phyloP scores from a whole-genome alignment of 805 yeast genomes.

The Candida germanica region DNA sequence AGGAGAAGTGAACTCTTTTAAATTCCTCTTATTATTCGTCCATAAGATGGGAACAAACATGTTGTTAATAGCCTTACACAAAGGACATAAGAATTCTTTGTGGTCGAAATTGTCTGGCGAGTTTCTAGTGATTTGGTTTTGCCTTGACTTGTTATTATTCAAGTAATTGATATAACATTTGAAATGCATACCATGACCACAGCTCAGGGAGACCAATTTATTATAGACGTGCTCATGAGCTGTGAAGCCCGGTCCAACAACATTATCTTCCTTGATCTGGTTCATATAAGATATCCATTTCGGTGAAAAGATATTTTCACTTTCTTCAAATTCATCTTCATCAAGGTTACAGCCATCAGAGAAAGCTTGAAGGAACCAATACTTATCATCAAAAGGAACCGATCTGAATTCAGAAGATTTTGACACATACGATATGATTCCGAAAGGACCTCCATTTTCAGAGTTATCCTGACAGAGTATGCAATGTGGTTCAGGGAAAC shows the following conservation, averaged over 20 bases:
- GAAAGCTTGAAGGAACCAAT: slow-evolving; percentile 66
- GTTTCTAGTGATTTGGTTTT: slow-evolving; percentile 75
- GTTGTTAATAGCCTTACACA: slow-evolving; percentile 85
- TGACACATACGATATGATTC: slow-evolving; percentile 63
- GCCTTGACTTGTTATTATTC: slow-evolving; percentile 51
- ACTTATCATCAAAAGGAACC: slow-evolving; percentile 59
- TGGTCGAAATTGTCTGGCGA: slow-evolving; percentile 70
- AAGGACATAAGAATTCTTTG: slow-evolving; percentile 81
- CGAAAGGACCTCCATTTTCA: slow-evolving; percentile 64
- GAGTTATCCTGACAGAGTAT: slow-evolving; percentile 79
- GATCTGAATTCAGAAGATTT: slow-evolving; percentile 58
- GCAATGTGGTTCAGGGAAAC: slow-evolving; percentile 71
- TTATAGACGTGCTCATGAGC: slow-evolving; percentile 34
- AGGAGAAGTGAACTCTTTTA: slow-evolving; percentile 21
- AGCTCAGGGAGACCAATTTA: slow-evolving; percentile 60
- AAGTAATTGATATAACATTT: slow-evolving; percentile 68
- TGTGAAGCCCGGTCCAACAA: slow-evolving; percentile 74
- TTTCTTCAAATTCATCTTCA: slow-evolving; percentile 21
- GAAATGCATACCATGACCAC: slow-evolving; percentile 94
- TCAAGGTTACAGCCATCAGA: slow-evolving; percentile 45
- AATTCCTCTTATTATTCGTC: slow-evolving; percentile 42
- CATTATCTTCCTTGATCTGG: slow-evolving; percentile 33
- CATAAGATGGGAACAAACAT: slow-evolving; percentile 76
- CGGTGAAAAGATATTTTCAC: slow-evolving; percentile 18
- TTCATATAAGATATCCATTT: slow-evolving; percentile 40